Conservation (phyloP, 2,329 filamentous ascomycete species). For the Epichloe baconii region DNA sequence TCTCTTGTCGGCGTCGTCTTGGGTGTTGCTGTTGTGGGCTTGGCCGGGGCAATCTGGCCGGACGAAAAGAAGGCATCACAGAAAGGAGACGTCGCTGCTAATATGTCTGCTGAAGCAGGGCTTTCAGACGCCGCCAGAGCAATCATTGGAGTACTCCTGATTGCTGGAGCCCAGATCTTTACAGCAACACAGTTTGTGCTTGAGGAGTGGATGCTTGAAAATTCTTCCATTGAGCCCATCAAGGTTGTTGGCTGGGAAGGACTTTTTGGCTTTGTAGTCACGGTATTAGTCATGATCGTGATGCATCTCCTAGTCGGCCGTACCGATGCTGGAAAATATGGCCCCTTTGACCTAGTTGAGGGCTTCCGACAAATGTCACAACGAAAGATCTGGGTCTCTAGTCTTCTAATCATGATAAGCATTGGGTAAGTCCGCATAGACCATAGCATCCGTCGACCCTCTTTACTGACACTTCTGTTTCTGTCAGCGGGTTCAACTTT, state of each 20-base stretch:
- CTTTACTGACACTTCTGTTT: constrained; percentile 10
- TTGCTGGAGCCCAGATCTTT: constrained; percentile 91
- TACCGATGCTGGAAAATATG: constrained; percentile 59
- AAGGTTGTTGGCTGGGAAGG: constrained; percentile 95
- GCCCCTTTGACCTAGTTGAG: constrained; percentile 83
- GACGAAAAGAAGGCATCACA: constrained; percentile 41
- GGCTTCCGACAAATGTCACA: constrained; percentile 70
- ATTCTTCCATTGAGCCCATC: constrained; percentile 58
- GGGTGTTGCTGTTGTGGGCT: constrained; percentile 79
- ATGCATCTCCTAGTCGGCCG: constrained; percentile 66
- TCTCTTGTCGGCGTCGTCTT: constrained; percentile 75
- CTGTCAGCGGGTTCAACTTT: constrained; percentile 87
- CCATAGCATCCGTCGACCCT: neutral
- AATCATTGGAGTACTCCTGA: constrained; percentile 73
- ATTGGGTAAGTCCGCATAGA: constrained; percentile 54
- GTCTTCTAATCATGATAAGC: constrained; percentile 88
- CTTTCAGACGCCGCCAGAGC: constrained; percentile 33
- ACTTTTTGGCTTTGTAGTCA: constrained; percentile 75
- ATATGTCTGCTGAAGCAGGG: constrained; percentile 26
- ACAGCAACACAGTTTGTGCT: constrained; percentile 93
- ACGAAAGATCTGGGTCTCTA: constrained; percentile 58
- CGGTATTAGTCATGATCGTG: constrained; percentile 64
- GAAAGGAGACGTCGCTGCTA: constrained; percentile 15
- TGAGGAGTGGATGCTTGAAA: constrained; percentile 79
- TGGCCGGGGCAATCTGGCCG: constrained; percentile 72